These are phyloP conservation scores for Sugiyamaella novakii DNA, from an alignment of 1,139 yeast genomes.

Conservation along the genomic window DNA sequence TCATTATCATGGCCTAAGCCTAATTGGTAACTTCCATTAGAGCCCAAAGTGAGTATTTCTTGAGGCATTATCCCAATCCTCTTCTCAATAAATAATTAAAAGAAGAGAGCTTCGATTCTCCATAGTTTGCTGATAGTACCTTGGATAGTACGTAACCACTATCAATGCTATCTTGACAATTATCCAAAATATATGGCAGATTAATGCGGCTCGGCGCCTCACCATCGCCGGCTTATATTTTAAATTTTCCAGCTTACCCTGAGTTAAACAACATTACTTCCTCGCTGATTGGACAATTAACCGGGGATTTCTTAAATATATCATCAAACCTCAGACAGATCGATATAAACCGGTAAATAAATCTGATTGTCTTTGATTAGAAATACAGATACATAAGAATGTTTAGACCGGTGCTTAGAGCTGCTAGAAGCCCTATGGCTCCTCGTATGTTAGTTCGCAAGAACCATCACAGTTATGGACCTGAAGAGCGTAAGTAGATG, in stretches of 20 bases:
- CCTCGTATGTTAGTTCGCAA: conserved; percentile 24
- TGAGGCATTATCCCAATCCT: background rate
- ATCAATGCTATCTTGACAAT: background rate
- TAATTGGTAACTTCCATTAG: conserved; percentile 78
- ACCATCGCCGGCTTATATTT: background rate
- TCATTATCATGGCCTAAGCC: conserved; percentile 67
- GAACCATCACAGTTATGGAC: conserved; percentile 28
- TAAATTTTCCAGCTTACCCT: conserved; percentile 16
- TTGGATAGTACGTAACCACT: conserved; percentile 16
- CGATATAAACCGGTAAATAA: no score
- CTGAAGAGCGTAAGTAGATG: conserved; percentile 24
- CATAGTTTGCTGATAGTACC: no score
- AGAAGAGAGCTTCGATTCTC: background rate
- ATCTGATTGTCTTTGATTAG: no score
- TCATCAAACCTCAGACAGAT: conserved; percentile 1
- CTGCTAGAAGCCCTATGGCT: conserved; percentile 14
- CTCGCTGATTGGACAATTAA: conserved; percentile 19
- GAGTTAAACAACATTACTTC: background rate
- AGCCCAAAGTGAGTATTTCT: conserved; percentile 63
- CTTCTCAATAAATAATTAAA: no score
- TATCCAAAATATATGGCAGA: no score
- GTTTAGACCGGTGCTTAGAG: conserved; percentile 21
- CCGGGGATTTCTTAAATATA: background rate
- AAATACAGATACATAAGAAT: conserved; percentile 3
- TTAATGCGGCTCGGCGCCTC: no score